Evolutionary conservation across 140 eudicot genomes (phyloP), one percentile per base, ranked within the genome.

Genomic region (Cichorium intybus): DNA sequence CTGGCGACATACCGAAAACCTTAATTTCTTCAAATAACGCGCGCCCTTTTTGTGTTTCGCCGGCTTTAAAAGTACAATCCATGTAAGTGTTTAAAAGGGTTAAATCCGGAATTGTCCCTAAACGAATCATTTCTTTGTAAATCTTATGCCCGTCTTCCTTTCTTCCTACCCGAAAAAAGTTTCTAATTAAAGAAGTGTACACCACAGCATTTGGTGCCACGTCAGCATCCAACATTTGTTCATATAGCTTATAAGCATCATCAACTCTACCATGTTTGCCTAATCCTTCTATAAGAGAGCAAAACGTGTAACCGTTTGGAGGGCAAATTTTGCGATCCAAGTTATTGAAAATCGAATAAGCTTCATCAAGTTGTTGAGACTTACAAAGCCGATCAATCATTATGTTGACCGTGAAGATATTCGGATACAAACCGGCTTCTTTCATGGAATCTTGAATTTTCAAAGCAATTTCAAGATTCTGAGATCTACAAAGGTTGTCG

Each of bases 61-160:
- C 97, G 6, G 94, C 82, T 84, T 89, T 88, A 43, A 93, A 93
- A 51, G 89, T 95, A 51, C 90, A 88, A 53, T 93, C 97, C 95
- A 93, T 89, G 21, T 93, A 92, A 8, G 97, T 84, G 58, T 93
- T 93, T 15, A 93, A 84, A 61, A 93, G 90, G 20, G 86, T 84
- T 45, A 93, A 77, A 71, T 93, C 97, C 7, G 94, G 90, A 48
- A 66, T 14, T 61, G 75, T 64, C 34, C 95, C 97, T 6, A 71
- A 67, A 7, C 84, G 95, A 17, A 82, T 64, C 97, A 93, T 86
- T 78, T 93, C 97, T 73, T 88, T 93, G 76, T 85, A 93, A 47
- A 93, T 77, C 66, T 93, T 93, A 74, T 93, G 99, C 7, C 99
- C 99, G 29, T 93, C 99, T 24, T 82, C 95, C 43, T 79, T 82